phyloP scores from a whole-genome alignment of 1,284 basidiomycete species.

The Apiotrichum sp. region DNA sequence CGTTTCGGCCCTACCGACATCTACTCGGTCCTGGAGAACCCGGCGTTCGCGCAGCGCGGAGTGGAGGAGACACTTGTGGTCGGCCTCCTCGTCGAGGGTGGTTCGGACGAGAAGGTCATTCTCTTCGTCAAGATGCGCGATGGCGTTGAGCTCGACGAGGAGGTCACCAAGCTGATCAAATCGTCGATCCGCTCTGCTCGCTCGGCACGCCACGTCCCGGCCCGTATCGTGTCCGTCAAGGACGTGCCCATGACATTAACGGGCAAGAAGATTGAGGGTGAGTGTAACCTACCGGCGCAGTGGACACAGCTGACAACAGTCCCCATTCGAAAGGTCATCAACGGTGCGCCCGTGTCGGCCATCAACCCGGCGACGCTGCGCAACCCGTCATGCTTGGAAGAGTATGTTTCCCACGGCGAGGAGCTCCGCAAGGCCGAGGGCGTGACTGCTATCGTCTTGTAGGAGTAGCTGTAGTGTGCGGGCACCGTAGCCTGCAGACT shows the following conservation, averaged over 20 bases:
- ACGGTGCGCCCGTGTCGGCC: constrained; percentile 62
- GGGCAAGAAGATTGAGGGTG: constrained; percentile 72
- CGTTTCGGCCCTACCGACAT: constrained; percentile 80
- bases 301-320: constrained; percentile 16
- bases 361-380: constrained; percentile 71
- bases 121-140: constrained; percentile 64
- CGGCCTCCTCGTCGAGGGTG: constrained; percentile 63
- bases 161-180: constrained; percentile 58
- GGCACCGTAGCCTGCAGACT: no score
- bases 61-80: constrained; percentile 69
- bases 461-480: background rate
- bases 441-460: background rate
- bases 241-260: constrained; percentile 82
- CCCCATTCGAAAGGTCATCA: constrained; percentile 57
- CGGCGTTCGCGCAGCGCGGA: constrained; percentile 48
- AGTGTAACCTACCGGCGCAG: background rate
- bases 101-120: constrained; percentile 73
- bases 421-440: constrained; percentile 50
- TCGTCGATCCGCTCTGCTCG: constrained; percentile 59
- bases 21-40: constrained; percentile 69
- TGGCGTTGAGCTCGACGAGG: constrained; percentile 53
- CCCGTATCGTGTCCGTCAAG: constrained; percentile 59
- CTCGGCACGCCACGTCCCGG: constrained; percentile 68
- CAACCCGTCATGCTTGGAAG: constrained; percentile 66
- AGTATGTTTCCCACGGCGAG: constrained; percentile 59